Conservation (phyloP, 805 yeast genomes). For the Cyberlindnera maritima region DNA sequence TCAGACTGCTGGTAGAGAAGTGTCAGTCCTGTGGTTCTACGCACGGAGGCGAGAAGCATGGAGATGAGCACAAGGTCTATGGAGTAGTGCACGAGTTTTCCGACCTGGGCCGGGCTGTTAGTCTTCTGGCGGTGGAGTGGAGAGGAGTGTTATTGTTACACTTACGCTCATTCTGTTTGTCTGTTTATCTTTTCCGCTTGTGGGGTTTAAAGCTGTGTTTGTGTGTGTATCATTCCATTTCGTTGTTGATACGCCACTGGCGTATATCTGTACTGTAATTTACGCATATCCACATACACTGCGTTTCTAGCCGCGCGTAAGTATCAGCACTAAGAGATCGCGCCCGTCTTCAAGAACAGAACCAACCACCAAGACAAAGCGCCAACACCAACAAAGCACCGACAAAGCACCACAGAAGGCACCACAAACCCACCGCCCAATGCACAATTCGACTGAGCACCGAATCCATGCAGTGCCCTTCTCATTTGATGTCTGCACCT, state of each 20-base stretch:
- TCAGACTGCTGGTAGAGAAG: slow-evolving; percentile 30
- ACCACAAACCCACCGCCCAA: no score
- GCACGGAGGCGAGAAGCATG: slow-evolving; percentile 80
- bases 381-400: neutral
- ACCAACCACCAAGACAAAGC: neutral
- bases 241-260: neutral
- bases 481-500: slow-evolving; percentile 4
- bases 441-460: neutral
- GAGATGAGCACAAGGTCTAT: slow-evolving; percentile 78
- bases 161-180: slow-evolving; percentile 4
- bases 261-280: neutral
- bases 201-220: no score
- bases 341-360: neutral
- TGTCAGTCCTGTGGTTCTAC: slow-evolving; percentile 76
- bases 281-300: neutral
- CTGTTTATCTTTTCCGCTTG: neutral
- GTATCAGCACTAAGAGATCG: neutral
- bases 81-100: slow-evolving; percentile 66
- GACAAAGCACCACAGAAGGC: no score
- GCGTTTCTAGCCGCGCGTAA: neutral
- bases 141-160: neutral
- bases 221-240: no score
- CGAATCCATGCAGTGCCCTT: neutral
- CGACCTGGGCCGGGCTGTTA: slow-evolving; percentile 26
- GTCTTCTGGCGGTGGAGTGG: neutral